Conservation (phyloP, 306 rosid genomes). For the Cucurbita maxima region DNA sequence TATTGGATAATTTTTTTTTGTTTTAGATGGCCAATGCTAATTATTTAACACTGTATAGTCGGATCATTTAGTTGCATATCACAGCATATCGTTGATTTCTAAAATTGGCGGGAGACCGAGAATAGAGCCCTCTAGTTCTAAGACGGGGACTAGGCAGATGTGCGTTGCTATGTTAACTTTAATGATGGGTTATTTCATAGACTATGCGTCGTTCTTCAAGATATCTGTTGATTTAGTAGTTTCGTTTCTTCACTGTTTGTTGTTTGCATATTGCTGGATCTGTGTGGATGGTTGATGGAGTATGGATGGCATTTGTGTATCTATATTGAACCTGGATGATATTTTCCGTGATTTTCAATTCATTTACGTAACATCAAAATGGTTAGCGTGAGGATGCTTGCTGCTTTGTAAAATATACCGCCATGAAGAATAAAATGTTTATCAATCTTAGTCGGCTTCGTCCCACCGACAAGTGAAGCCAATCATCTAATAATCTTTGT, state of each 20-base stretch:
- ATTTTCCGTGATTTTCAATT: not conserved
- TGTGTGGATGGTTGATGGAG: not conserved
- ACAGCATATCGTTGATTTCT: not conserved
- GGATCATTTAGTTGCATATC: not conserved
- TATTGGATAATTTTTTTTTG: not conserved
- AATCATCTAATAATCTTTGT: not conserved
- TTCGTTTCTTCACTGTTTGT: not conserved
- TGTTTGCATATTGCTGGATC: not conserved
- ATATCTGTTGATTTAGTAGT: not conserved
- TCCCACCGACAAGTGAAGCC: not conserved
- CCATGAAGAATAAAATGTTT: not conserved
- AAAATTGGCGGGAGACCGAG: not conserved
- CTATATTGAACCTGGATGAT: not conserved
- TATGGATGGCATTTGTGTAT: not conserved
- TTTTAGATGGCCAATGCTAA: not conserved
- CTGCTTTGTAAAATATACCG: not conserved
- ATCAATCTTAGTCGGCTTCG: not conserved
- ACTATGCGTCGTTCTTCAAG: not conserved
- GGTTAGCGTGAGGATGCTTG: not conserved
- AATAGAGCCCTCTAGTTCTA: not conserved
- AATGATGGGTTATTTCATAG: not conserved
- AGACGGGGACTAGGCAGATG: not conserved
- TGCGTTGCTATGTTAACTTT: not conserved
- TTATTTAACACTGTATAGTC: not conserved
- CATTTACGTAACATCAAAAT: not conserved